Percentiles rank a stretch among this genome's conserved stretches.
Evolutionary conservation across 768 basidiomycete genomes (phyloP).

Genomic region (Boletus rufocinnamomeus): DNA sequence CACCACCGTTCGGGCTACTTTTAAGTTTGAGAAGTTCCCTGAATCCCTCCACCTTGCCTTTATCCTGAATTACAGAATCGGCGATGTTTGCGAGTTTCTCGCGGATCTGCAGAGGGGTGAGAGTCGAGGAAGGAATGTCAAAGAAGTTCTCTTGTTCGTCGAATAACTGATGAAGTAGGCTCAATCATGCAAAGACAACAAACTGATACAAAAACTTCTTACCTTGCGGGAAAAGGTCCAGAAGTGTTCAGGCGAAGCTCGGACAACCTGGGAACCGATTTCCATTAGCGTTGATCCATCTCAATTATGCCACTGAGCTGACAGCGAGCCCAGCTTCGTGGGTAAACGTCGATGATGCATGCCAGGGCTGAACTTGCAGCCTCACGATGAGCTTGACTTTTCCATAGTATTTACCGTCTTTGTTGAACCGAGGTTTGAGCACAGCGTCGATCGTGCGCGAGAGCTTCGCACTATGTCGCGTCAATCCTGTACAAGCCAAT

Average conservation of each 20-base stretch:
- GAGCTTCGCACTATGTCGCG: conserved; percentile 54
- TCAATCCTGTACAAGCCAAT: neutral
- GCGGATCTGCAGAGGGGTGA: conserved; percentile 73
- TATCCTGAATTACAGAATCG: conserved; percentile 49
- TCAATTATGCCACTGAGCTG: conserved; percentile 17
- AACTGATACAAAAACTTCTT: conserved; percentile 18
- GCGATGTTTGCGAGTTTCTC: conserved; percentile 69
- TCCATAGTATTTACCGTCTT: conserved; percentile 63
- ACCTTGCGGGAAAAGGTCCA: conserved; percentile 77
- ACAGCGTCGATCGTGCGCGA: conserved; percentile 58
- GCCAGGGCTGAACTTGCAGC: conserved; percentile 80
- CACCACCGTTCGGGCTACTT: conserved; percentile 72
- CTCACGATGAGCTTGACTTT: conserved; percentile 76
- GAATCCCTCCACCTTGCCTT: conserved; percentile 50
- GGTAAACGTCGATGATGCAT: conserved; percentile 67
- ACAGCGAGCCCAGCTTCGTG: conserved; percentile 87
- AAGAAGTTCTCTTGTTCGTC: conserved; percentile 76
- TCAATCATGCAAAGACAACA: neutral
- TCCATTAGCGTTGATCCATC: neutral
- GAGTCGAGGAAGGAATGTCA: conserved; percentile 67
- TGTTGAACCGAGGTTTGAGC: conserved; percentile 58
- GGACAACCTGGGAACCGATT: conserved; percentile 52
- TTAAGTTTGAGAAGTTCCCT: conserved; percentile 65
- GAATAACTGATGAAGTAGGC: conserved; percentile 57
- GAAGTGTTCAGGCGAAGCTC: conserved; percentile 72